Conservation (phyloP, 257 asterid species). For the Haberlea rhodopensis region DNA sequence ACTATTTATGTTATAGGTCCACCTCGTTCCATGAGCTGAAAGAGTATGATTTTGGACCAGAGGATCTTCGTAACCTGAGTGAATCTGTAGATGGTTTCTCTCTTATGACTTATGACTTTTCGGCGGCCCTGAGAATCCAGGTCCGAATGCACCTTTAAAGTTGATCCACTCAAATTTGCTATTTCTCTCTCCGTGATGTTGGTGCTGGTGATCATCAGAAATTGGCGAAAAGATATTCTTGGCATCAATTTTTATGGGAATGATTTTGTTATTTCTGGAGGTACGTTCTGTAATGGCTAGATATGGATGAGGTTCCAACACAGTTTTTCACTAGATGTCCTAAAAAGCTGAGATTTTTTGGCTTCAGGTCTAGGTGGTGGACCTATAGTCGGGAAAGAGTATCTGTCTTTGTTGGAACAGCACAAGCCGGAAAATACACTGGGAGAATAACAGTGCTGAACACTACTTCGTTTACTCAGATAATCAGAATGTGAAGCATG, state of each 20-base stretch:
- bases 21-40: conserved; percentile 62
- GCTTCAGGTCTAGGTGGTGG: conserved; percentile 84
- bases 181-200: conserved; percentile 57
- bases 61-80: conserved; percentile 61
- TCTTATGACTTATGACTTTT: conserved; percentile 94
- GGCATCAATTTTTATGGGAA: conserved; percentile 93
- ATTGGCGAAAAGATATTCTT: conserved; percentile 59
- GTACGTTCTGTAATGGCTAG: conserved; percentile 37
- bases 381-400: conserved; percentile 73
- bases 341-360: background rate
- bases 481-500: conserved; percentile 55
- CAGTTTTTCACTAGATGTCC: background rate
- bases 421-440: conserved; percentile 68
- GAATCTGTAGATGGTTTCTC: conserved; percentile 83
- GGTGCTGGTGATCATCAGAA: conserved; percentile 26
- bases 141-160: conserved; percentile 93
- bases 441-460: conserved; percentile 91
- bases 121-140: conserved; percentile 92
- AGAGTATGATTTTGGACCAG: conserved; percentile 78
- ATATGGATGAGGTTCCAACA: background rate
- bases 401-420: conserved; percentile 68
- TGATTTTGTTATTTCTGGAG: conserved; percentile 75
- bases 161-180: conserved; percentile 70
- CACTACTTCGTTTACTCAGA: conserved; percentile 83
- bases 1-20: conserved; percentile 86